phyloP scores from a whole-genome alignment of 441 rosid species.

The Raphanus hybrid region DNA sequence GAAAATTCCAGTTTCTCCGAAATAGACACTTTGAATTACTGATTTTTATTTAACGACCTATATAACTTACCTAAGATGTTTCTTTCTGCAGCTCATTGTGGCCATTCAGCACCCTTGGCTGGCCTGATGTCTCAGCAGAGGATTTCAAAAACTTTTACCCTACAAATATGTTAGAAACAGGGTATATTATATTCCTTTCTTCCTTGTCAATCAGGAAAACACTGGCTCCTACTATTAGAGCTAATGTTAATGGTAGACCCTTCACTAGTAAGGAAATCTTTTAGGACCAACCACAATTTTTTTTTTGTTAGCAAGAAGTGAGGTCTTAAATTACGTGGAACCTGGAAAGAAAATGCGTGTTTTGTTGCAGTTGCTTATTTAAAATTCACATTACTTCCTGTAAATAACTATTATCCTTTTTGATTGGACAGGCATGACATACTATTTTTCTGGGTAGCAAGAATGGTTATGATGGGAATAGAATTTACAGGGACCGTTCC shows the following conservation, averaged over 20 bases:
- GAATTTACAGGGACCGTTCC: slow-evolving; percentile 97
- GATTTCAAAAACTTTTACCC: slow-evolving; percentile 90
- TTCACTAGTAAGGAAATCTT: neutral
- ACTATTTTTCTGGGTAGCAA: slow-evolving; percentile 98
- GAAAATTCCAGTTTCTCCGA: slow-evolving; percentile 7
- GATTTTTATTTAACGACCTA: neutral
- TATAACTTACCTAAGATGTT: slow-evolving; percentile 22
- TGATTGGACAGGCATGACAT: slow-evolving; percentile 93
- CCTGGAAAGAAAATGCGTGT: slow-evolving; percentile 18
- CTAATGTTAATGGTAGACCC: slow-evolving; percentile 18
- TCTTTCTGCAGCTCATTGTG: slow-evolving; percentile 71
- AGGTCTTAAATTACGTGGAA: slow-evolving; percentile 6
- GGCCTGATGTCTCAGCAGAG: slow-evolving; percentile 88
- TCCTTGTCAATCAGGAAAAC: slow-evolving; percentile 10
- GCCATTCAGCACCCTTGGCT: slow-evolving; percentile 99
- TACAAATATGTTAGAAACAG: slow-evolving; percentile 93
- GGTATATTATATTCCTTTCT: slow-evolving; percentile 64
- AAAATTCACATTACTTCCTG: slow-evolving; percentile 21
- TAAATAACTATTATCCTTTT: slow-evolving; percentile 32
- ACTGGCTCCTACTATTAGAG: slow-evolving; percentile 27
- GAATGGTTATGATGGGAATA: slow-evolving; percentile 99
- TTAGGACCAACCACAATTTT: slow-evolving; percentile 21
- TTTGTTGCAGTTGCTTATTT: slow-evolving; percentile 7
- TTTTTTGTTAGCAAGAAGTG: slow-evolving; percentile 14
- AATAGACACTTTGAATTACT: slow-evolving; percentile 6